phyloP scores from a whole-genome alignment of 1,284 basidiomycete species.

The Mycena sp. region DNA sequence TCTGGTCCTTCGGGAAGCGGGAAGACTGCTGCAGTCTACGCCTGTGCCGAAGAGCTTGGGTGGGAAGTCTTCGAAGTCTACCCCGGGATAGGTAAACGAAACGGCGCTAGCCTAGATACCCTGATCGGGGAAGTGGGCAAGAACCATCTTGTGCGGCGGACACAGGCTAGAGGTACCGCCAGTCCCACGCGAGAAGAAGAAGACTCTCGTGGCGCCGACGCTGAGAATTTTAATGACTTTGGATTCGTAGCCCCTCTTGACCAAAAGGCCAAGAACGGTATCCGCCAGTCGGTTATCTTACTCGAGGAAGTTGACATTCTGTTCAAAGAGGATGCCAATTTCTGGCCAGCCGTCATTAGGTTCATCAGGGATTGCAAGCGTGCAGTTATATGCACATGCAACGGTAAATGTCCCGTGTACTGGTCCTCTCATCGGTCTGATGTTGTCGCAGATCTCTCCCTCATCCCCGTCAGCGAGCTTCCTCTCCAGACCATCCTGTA shows the following conservation, averaged over 20 bases:
- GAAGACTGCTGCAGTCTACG: constrained; percentile 94
- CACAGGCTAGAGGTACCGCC: constrained; percentile 15
- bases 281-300: constrained; percentile 89
- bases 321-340: constrained; percentile 89
- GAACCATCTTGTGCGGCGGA: constrained; percentile 81
- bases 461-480: constrained; percentile 76
- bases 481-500: constrained; percentile 80
- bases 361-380: constrained; percentile 85
- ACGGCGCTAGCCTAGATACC: constrained; percentile 79
- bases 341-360: constrained; percentile 88
- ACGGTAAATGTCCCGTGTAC: constrained; percentile 65
- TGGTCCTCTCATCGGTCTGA: constrained; percentile 16
- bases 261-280: constrained; percentile 31
- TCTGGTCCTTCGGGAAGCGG: constrained; percentile 87
- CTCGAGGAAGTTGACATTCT: constrained; percentile 98
- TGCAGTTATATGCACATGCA: constrained; percentile 93
- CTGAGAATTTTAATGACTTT: constrained; percentile 30
- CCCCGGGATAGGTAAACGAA: constrained; percentile 92
- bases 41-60: constrained; percentile 91
- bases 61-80: constrained; percentile 99
- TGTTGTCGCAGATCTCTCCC: constrained; percentile 64
- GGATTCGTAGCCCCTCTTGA: constrained; percentile 33
- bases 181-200: constrained; percentile 9
- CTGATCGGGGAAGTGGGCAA: constrained; percentile 93
- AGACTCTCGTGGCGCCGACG: no score